Evolutionary conservation across 2,329 filamentous ascomycete species (phyloP), one percentile per base, ranked within the genome.

Genomic region (Calonectria pseudoturangicola): DNA sequence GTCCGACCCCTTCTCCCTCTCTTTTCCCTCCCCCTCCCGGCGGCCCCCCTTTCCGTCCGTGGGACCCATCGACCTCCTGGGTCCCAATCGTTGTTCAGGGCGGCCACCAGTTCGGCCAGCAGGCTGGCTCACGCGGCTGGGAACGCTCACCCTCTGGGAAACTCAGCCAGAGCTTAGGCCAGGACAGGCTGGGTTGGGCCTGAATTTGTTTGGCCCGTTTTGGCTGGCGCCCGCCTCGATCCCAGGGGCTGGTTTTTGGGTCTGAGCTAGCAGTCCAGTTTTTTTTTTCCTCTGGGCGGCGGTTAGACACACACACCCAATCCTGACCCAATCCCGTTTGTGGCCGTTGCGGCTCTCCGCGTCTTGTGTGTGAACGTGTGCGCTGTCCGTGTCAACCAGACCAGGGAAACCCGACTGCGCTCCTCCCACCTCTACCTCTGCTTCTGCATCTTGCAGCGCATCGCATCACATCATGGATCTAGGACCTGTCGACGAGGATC

Each of bases 401-500:
- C 64, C 39, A 73, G 63, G 43, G 50, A 60, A 67, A 60, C 68
- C 51, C 50, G 58, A 58, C 54, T 58, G 54, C 36, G 64, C 58
- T 41, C 56, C 9, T 39, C 58, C 50, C 45, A 64, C 58, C 48
- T 75, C 66, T 70, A 43, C 56, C 43, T 66, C 36, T 69, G 48
- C 56, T 63, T 70, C 56, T 66, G 64, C 66, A 67, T 70, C 47
- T 50, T 72, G 56, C 71, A 73, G 54, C 54, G 30, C 54, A 58
- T 54, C 50, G 16, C 27, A 54, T 39, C 47, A 8, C 28, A 39
- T 27, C 71, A 79, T 79, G 78, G 78, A 79, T 74, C 75, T 79
- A 60, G 67, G 71, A 73, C 71, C 75, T 30, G 76, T 80, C 56
- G 78, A 79, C 74, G 78, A 79, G 71, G 78, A 79, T 74, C 75